Evolutionary conservation across 352 stramenopile species (phyloP).

Genomic region (Phytopythium montanum): DNA sequence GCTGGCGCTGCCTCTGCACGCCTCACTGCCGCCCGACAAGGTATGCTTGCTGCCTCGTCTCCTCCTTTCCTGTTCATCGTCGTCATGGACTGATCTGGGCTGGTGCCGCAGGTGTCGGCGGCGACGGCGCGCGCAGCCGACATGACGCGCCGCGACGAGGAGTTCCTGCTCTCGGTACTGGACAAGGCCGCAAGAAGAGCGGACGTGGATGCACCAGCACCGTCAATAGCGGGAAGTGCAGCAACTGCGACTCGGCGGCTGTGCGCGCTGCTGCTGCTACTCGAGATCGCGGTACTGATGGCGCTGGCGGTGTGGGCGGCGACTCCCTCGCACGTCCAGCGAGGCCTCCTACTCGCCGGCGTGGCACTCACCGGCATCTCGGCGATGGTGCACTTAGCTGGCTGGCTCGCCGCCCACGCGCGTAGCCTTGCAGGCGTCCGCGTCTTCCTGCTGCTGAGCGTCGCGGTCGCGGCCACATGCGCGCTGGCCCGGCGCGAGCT

Average conservation of each 20-base stretch:
- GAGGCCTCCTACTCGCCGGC: slow-evolving; percentile 8
- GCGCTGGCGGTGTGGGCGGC: slow-evolving; percentile 7
- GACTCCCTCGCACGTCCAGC: slow-evolving; percentile 3
- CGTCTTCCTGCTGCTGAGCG: slow-evolving; percentile 12
- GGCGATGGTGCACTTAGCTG: slow-evolving; percentile 16
- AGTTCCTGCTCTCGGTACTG: slow-evolving; percentile 39
- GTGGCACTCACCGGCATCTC: slow-evolving; percentile 2
- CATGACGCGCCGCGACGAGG: slow-evolving; percentile 47
- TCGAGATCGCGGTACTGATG: slow-evolving; percentile 14
- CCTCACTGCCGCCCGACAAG: slow-evolving; percentile 28
- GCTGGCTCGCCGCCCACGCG: slow-evolving; percentile 15
- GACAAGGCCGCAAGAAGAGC: slow-evolving; percentile 18
- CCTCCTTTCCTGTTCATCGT: neutral
- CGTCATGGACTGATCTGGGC: neutral
- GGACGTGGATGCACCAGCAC: slow-evolving; percentile 13
- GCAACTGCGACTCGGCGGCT: slow-evolving; percentile 25
- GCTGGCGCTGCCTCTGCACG: slow-evolving; percentile 39
- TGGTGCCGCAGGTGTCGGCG: slow-evolving; percentile 26
- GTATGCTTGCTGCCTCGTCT: slow-evolving; percentile 11
- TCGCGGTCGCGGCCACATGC: slow-evolving; percentile 8
- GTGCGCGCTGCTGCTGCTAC: slow-evolving; percentile 13
- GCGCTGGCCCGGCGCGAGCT: slow-evolving; percentile 30
- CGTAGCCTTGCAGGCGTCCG: slow-evolving; percentile 16
- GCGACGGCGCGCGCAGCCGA: slow-evolving; percentile 42
- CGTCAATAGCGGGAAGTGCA: slow-evolving; percentile 19